Base-by-base conservation (phyloP, 1,139 yeast genomes). In the Sugiyamaella grinbergsii region DNA sequence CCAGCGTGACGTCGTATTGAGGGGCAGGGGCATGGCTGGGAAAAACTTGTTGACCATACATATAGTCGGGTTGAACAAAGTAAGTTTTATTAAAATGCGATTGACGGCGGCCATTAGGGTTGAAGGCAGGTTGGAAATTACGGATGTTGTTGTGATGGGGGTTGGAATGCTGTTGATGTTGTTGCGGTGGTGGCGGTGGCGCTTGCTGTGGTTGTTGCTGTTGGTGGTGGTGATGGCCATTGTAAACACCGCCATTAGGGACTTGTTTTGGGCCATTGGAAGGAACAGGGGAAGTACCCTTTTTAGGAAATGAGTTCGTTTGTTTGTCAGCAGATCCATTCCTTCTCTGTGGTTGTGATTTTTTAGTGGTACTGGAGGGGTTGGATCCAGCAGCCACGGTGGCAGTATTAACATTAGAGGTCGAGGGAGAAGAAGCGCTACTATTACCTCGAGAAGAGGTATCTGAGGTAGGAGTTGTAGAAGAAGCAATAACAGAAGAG, bases 1-100 rank as follows among this genome's bases (percentile, higher is more conserved):
- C 59, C 47, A 70, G 53, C 11, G 69, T 57, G 42, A 61, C 56
- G 33, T 66, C 69, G 47, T 58, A 61, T 29, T 56, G 62, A 20
- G 52, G 50, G 33, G 61, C 56, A 47, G 56, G 50, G 18, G 56
- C 47, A 20, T 49, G 50, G 41, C 50, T 28, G 40, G 61, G 53
- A 44, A 59, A 51, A 52, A 58, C 49, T 33, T 53, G 60, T 47
- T 47, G 58, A 32, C 56, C 57, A 49, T 56, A 57, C 49, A 57
- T 33, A 42, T 51, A 55, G 15, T 55, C 61, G 5, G 59, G 55
- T 39, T 50, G 60, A 28, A 54, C 49, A 43, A 49, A 59, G 48
- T 50, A 56, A 43, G 57, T 57, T 47, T 58, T 57, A 53, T 52
- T 56, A 55, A 53, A 54, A 52, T 58, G 60, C 54, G 58, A 57